phyloP scores from a whole-genome alignment of 108 stramenopile species.

The Cyclotella cryptica region DNA sequence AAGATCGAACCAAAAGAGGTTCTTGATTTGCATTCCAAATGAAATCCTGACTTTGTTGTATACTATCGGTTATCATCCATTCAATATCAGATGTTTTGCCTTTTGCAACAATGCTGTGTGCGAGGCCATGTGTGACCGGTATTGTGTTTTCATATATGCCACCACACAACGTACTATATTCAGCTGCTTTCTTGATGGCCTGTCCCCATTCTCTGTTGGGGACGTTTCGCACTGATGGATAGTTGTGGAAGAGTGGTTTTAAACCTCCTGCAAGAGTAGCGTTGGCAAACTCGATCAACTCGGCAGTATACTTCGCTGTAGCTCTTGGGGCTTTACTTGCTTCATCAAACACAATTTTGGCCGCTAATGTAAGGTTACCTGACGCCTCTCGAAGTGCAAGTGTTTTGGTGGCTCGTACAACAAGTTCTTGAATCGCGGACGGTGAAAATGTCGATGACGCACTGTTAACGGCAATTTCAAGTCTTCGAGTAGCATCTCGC shows the following conservation, averaged over 20 bases:
- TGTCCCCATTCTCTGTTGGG: slow-evolving; percentile 26
- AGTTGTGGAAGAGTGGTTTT: slow-evolving; percentile 35
- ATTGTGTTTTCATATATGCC: slow-evolving; percentile 75
- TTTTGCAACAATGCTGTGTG: slow-evolving; percentile 71
- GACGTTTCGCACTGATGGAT: slow-evolving; percentile 28
- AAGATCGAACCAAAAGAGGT: slow-evolving; percentile 62
- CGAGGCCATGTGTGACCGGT: slow-evolving; percentile 48
- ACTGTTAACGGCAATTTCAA: slow-evolving; percentile 62
- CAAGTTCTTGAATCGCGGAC: slow-evolving; percentile 49
- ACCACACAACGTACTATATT: slow-evolving; percentile 72
- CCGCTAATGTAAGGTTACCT: slow-evolving; percentile 51
- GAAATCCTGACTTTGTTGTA: slow-evolving; percentile 52
- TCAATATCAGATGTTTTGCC: slow-evolving; percentile 79
- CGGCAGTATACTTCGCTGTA: slow-evolving; percentile 66
- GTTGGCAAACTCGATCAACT: slow-evolving; percentile 69
- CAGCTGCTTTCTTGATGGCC: slow-evolving; percentile 52
- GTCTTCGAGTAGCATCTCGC: slow-evolving; percentile 58
- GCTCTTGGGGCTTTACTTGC: slow-evolving; percentile 70
- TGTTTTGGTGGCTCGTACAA: slow-evolving; percentile 53
- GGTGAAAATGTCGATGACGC: slow-evolving; percentile 54
- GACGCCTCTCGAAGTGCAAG: slow-evolving; percentile 45
- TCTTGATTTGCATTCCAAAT: slow-evolving; percentile 6
- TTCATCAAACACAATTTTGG: slow-evolving; percentile 58
- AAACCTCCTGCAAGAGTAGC: slow-evolving; percentile 57
- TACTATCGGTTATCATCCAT: slow-evolving; percentile 80